Evolutionary conservation across 73 alveolate species (phyloP), one percentile per base, ranked within the genome.

Genomic region (Tetrahymena elliotti): DNA sequence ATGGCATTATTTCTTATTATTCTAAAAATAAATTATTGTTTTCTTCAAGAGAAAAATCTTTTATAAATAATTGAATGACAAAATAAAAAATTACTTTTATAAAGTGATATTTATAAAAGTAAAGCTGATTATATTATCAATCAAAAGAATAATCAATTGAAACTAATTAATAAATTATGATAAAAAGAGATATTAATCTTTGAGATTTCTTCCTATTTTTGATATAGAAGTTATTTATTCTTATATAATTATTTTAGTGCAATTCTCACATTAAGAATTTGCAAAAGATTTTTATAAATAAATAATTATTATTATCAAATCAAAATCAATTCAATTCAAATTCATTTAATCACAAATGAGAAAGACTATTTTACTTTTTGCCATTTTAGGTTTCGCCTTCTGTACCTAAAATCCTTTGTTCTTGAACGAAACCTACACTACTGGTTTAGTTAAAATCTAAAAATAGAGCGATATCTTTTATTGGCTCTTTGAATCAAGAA

Each of bases 401-500:
- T 68, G 88, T 10, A 52, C 84, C 20, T 88, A 83, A 34, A 95
- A 88, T 31, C 93, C 96, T 33, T 16, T 92, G 54, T 96, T 95
- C 95, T 92, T 54, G 18, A 97, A 93, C 20, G 98, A 96, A 39
- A 92, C 94, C 35, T 47, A 95, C 40, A 92, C 93, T 37, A 37
- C 97, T 5, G 98, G 98, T 13, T 38, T 95, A 2, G 84, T 96
- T 35, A 84, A 83, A 12, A 31, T 95, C 52, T 33, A 47, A 16
- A 88, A 83, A 47, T 95, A 95, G 24, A 97, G 93, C 36, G 97
- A 96, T 37, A 96, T 96, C 83, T 96, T 96, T 96, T 96, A 96
- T 93, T 96, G 98, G 98, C 93, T 96, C 92, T 96, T 96, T 83
- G 93, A 84, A 38, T 96, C 98, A 11, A 93, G 94, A 84, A 52